Percentiles rank a stretch among this genome's conserved stretches.
These are phyloP conservation scores for Pyrenopolyporus hunteri DNA, from an alignment of 495 filamentous ascomycete species.

Conservation along the genomic window DNA sequence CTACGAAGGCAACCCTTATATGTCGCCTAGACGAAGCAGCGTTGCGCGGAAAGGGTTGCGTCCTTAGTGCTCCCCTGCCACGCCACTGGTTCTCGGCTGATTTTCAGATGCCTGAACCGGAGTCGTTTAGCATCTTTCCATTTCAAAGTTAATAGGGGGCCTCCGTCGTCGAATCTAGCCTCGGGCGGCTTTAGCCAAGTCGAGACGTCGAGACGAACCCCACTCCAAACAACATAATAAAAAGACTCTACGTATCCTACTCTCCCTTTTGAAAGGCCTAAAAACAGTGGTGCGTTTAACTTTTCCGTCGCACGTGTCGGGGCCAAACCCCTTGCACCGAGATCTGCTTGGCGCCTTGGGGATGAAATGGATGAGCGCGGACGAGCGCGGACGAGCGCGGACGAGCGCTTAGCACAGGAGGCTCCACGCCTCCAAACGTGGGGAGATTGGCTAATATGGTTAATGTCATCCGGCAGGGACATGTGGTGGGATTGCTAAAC, in stretches of 20 bases:
- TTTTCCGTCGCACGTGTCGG: slow-evolving; percentile 18
- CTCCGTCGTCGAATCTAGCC: not conserved
- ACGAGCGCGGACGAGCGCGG: not conserved
- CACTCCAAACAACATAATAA: slow-evolving; percentile 15
- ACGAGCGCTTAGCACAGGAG: slow-evolving; percentile 2
- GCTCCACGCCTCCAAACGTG: slow-evolving; percentile 29
- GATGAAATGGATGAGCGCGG: too few relatives aligned
- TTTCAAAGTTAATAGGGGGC: slow-evolving; percentile 13
- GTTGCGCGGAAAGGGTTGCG: not conserved
- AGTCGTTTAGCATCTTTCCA: slow-evolving; percentile 6
- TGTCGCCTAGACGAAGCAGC: not conserved
- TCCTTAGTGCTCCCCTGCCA: slow-evolving; percentile 1
- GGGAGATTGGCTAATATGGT: slow-evolving; percentile 39
- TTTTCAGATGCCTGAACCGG: slow-evolving; percentile 20
- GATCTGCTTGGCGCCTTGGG: slow-evolving; percentile 39
- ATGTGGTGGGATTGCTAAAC: not conserved
- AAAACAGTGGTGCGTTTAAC: slow-evolving; percentile 22
- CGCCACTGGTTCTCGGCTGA: slow-evolving; percentile 29
- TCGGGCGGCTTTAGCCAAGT: slow-evolving; percentile 15
- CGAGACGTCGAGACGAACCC: slow-evolving; percentile 15
- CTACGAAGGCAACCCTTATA: slow-evolving; percentile 22
- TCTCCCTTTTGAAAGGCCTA: not conserved
- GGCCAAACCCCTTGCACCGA: slow-evolving; percentile 19
- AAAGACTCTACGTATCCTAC: not conserved
- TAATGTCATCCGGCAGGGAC: slow-evolving; percentile 24